A percentile compares a stretch with the other conserved stretches of the same genome.
phyloP scores from a whole-genome alignment of 2,329 filamentous ascomycete species.

The Beauveria rudraprayagi region DNA sequence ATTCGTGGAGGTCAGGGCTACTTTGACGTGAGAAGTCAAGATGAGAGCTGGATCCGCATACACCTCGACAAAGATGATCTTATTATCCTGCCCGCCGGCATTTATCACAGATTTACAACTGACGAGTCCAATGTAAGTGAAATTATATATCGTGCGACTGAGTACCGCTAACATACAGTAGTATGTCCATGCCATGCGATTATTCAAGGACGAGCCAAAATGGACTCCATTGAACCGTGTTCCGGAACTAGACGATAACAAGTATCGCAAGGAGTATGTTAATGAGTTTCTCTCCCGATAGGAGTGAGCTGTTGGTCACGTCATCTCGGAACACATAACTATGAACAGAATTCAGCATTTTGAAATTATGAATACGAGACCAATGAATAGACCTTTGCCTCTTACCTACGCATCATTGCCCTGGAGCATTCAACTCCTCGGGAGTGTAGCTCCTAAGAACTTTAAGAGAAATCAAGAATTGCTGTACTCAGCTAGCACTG shows the following conservation, averaged over 20 bases:
- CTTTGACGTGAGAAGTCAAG: constrained; percentile 81
- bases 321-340: neutral
- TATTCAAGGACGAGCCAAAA: constrained; percentile 98
- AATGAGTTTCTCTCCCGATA: constrained; percentile 31
- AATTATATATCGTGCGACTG: neutral
- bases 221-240: constrained; percentile 90
- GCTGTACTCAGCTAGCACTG: too few relatives aligned
- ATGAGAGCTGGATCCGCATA: constrained; percentile 86
- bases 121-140: constrained; percentile 77
- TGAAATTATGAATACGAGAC: neutral
- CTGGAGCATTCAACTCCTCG: neutral
- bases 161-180: constrained; percentile 28
- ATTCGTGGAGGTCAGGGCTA: constrained; percentile 82
- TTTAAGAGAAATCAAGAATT: too few relatives aligned
- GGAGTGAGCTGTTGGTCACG: neutral
- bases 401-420: neutral
- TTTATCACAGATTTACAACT: constrained; percentile 96
- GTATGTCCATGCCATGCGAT: constrained; percentile 92
- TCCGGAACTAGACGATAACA: constrained; percentile 68
- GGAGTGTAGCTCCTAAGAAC: too few relatives aligned
- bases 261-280: constrained; percentile 72
- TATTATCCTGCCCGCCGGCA: constrained; percentile 87
- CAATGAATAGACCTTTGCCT: neutral
- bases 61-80: constrained; percentile 77
- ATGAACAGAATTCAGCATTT: neutral